A percentile compares a stretch with the other conserved stretches of the same genome.
phyloP scores from a whole-genome alignment of 345 rosid genomes.

The Heritiera littoralis region DNA sequence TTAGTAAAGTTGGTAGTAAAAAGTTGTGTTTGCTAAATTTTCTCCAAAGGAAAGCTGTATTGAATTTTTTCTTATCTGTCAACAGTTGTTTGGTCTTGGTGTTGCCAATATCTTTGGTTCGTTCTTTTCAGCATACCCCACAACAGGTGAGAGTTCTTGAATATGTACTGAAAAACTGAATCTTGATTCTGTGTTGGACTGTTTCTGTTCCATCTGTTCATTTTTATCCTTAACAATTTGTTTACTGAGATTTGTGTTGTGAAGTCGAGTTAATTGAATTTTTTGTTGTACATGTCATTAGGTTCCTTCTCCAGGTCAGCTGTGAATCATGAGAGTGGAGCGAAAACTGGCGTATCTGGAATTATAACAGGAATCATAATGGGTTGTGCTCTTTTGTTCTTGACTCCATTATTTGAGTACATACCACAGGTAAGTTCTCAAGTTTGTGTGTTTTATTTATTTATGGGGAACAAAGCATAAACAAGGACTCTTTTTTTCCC shows the following conservation, averaged over 20 bases:
- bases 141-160: conserved; percentile 69
- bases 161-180: conserved; percentile 14
- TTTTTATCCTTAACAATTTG: neutral
- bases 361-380: conserved; percentile 77
- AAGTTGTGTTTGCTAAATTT: neutral
- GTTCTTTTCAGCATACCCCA: conserved; percentile 83
- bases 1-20: neutral
- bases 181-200: neutral
- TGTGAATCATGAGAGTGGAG: conserved; percentile 95
- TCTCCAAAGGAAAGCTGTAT: conserved; percentile 18
- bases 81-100: conserved; percentile 97
- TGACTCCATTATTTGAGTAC: conserved; percentile 72
- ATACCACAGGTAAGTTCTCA: conserved; percentile 81
- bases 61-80: conserved; percentile 15
- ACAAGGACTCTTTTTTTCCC: neutral
- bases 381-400: conserved; percentile 81
- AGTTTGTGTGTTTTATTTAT: neutral
- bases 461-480: too few species aligned
- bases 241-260: conserved; percentile 32
- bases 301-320: conserved; percentile 99
- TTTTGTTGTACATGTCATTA: conserved; percentile 40
- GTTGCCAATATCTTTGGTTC: conserved; percentile 89
- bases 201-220: neutral
- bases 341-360: conserved; percentile 89
- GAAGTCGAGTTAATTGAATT: neutral